A percentile compares a stretch with the other conserved stretches of the same genome.
phyloP scores from a whole-genome alignment of 768 basidiomycete species.

The Strobilomyces dryophilus region DNA sequence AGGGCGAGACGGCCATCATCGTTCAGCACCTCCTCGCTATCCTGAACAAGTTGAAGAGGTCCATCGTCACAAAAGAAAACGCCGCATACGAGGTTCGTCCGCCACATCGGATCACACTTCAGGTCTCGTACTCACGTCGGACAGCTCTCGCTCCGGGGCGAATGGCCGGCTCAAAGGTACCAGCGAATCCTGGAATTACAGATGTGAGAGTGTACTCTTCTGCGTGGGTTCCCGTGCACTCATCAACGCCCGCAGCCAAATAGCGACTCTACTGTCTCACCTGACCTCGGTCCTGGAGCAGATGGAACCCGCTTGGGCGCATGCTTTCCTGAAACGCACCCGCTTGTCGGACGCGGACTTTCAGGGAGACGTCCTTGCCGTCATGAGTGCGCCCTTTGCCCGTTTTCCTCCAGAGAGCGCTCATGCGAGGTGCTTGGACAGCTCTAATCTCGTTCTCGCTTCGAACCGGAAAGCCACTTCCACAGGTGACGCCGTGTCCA shows the following conservation, averaged over 20 bases:
- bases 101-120: neutral
- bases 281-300: slow-evolving; percentile 68
- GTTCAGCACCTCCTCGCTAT: slow-evolving; percentile 65
- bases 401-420: neutral
- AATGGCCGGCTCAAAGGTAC: slow-evolving; percentile 80
- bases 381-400: slow-evolving; percentile 52
- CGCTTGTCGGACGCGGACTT: slow-evolving; percentile 75
- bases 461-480: slow-evolving; percentile 77
- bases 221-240: neutral
- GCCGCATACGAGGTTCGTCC: slow-evolving; percentile 59
- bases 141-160: slow-evolving; percentile 73
- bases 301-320: slow-evolving; percentile 73
- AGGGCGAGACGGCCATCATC: slow-evolving; percentile 51
- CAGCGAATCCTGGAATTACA: slow-evolving; percentile 65
- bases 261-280: slow-evolving; percentile 66
- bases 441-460: slow-evolving; percentile 76
- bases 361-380: slow-evolving; percentile 80
- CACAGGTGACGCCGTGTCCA: slow-evolving; percentile 84
- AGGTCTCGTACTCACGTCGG: neutral
- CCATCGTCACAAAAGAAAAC: slow-evolving; percentile 51
- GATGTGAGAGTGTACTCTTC: slow-evolving; percentile 39
- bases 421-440: slow-evolving; percentile 23
- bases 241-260: slow-evolving; percentile 43
- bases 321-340: slow-evolving; percentile 71
- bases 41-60: slow-evolving; percentile 65